A percentile compares a stretch with the other conserved stretches of the same genome.
Conservation (phyloP, 768 basidiomycete species). For the Cubamyces sp. region DNA sequence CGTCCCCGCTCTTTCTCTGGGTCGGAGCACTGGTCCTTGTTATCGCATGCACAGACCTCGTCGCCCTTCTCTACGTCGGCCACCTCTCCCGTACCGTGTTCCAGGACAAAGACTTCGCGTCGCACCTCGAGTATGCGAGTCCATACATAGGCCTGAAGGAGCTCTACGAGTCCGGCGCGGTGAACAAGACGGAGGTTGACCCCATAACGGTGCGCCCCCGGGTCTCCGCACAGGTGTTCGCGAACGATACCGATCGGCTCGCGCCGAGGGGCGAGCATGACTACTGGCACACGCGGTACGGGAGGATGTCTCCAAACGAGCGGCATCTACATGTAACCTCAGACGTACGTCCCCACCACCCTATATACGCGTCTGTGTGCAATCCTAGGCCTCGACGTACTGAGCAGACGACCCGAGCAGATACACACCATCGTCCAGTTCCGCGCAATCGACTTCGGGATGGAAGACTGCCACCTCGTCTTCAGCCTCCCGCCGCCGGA, state of each 20-base stretch:
- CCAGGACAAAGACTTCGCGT: slow-evolving; percentile 5
- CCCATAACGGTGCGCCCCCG: slow-evolving; percentile 20
- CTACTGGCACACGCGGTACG: slow-evolving; percentile 8
- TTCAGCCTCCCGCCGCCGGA: slow-evolving; percentile 16
- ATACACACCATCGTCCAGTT: slow-evolving; percentile 19
- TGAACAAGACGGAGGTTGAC: slow-evolving; percentile 10
- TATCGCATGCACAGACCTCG: slow-evolving; percentile 9
- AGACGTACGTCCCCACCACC: neutral
- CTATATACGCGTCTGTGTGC: neutral
- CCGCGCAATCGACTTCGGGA: slow-evolving; percentile 26
- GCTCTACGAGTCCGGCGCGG: slow-evolving; percentile 8
- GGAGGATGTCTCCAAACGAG: slow-evolving; percentile 13
- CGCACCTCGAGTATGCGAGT: slow-evolving; percentile 16
- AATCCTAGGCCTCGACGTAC: too few species aligned
- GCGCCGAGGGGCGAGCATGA: slow-evolving; percentile 16
- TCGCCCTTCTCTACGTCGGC: slow-evolving; percentile 12
- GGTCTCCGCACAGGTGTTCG: slow-evolving; percentile 20
- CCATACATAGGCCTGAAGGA: slow-evolving; percentile 21
- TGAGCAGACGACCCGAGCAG: neutral
- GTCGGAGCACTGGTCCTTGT: slow-evolving; percentile 7
- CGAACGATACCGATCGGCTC: slow-evolving; percentile 7
- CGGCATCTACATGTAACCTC: slow-evolving; percentile 1
- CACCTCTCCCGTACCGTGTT: slow-evolving; percentile 13
- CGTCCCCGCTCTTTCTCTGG: slow-evolving; percentile 5
- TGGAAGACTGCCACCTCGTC: slow-evolving; percentile 22